Evolutionary conservation across 2,329 filamentous ascomycete species (phyloP).

Genomic region (Anthostomella pinea): DNA sequence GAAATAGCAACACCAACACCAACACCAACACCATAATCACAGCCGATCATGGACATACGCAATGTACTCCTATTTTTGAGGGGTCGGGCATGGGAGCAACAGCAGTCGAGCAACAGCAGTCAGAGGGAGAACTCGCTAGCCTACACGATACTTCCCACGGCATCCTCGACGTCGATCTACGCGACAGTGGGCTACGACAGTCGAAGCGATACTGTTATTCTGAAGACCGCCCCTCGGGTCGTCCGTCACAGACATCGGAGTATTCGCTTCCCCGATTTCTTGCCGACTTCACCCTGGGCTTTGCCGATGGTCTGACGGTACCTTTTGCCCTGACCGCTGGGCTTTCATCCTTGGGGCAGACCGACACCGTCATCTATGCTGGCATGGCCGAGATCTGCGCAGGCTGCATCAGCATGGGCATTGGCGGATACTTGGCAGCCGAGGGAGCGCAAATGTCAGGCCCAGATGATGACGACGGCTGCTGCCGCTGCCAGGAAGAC

Average conservation of each 20-base stretch:
- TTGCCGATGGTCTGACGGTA: conserved; percentile 76
- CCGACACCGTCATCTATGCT: conserved; percentile 66
- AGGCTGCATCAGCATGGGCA: conserved; percentile 74
- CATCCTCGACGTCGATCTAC: neutral
- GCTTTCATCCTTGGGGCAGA: conserved; percentile 62
- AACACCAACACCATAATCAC: too few relatives aligned
- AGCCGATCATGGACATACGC: conserved; percentile 8
- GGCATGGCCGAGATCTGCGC: conserved; percentile 74
- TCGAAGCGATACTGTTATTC: conserved; percentile 2
- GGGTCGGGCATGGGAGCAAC: conserved; percentile 1
- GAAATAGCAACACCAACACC: too few relatives aligned
- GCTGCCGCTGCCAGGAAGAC: conserved; percentile 31
- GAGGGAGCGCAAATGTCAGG: conserved; percentile 43
- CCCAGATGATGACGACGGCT: conserved; percentile 1
- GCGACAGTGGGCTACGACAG: neutral
- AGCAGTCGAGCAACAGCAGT: too few relatives aligned
- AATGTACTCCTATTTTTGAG: conserved; percentile 9
- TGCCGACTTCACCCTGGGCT: conserved; percentile 69
- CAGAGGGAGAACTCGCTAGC: conserved; percentile 9
- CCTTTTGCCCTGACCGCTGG: conserved; percentile 77
- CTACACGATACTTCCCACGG: conserved; percentile 19
- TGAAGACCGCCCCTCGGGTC: conserved; percentile 1
- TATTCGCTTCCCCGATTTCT: conserved; percentile 37
- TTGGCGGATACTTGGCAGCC: conserved; percentile 70
- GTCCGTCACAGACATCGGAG: neutral